These are phyloP conservation scores for Stephanodiscus triporus DNA, from an alignment of 108 stramenopile genomes.

Conservation along the genomic window DNA sequence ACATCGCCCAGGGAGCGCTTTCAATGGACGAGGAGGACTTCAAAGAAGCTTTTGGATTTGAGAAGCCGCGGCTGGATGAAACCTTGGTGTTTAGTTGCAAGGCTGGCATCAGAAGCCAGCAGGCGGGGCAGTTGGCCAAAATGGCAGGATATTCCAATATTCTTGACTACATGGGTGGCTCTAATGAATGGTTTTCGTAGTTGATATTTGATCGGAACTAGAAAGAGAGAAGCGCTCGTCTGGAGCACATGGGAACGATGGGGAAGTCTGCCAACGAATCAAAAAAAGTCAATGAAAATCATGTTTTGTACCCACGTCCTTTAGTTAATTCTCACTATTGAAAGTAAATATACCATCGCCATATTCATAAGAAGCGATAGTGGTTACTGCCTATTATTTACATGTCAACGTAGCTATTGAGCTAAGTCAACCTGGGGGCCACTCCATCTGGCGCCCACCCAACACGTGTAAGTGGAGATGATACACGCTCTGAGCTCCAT, in stretches of 20 bases:
- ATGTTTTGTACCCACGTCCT: background rate
- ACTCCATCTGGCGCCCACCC: conserved; percentile 90
- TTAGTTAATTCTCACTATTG: background rate
- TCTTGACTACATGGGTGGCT: conserved; percentile 73
- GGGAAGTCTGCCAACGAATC: too few relatives aligned
- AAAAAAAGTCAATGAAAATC: background rate
- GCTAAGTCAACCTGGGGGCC: conserved; percentile 87
- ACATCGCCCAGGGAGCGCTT: conserved; percentile 62
- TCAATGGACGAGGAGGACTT: conserved; percentile 79
- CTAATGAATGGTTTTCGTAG: conserved; percentile 75
- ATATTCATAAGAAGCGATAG: background rate
- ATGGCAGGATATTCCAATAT: conserved; percentile 71
- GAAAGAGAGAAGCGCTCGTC: background rate
- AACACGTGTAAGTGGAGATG: conserved; percentile 94
- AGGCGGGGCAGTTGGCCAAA: conserved; percentile 66
- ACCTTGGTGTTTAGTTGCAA: conserved; percentile 79
- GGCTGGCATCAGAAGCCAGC: conserved; percentile 65
- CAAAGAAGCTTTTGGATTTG: conserved; percentile 71
- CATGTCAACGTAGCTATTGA: background rate
- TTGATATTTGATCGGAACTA: background rate
- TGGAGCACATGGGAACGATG: too few relatives aligned
- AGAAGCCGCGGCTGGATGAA: conserved; percentile 68
- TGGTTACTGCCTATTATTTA: background rate
- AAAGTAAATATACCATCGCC: background rate
- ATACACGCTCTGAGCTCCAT: conserved; percentile 93